Evolutionary conservation across 202 grass and related monocot genomes (phyloP).

Genomic region (Zizania palustris): DNA sequence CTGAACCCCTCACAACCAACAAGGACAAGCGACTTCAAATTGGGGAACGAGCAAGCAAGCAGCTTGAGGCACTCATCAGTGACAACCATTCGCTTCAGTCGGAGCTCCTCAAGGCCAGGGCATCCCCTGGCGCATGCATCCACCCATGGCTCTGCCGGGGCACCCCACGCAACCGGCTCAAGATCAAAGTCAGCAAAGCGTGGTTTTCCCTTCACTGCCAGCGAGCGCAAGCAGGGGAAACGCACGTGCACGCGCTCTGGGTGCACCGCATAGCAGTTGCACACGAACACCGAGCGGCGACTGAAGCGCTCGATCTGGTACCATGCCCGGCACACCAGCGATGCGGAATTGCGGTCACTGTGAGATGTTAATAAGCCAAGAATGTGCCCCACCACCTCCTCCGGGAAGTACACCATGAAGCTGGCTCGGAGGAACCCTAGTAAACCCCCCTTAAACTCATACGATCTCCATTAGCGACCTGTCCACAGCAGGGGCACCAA

Average conservation of each 20-base stretch:
- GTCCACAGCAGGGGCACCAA: not conserved
- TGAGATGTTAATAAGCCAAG: conserved; percentile 52
- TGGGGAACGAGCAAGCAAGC: conserved; percentile 57
- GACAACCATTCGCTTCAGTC: conserved; percentile 75
- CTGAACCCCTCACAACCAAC: conserved; percentile 66
- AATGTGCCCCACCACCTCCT: conserved; percentile 64
- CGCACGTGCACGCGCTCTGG: conserved; percentile 43
- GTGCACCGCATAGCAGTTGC: conserved; percentile 57
- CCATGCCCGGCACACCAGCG: conserved; percentile 67
- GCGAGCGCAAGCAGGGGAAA: conserved; percentile 48
- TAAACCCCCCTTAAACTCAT: not conserved
- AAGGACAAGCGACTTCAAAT: conserved; percentile 72
- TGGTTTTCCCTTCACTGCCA: conserved; percentile 69
- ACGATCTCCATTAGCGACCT: not conserved
- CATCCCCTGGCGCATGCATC: conserved; percentile 21
- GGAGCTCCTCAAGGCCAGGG: conserved; percentile 61
- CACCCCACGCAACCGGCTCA: conserved; percentile 61
- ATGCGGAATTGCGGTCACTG: conserved; percentile 47
- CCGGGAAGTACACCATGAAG: conserved; percentile 64
- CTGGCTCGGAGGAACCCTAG: conserved; percentile 6
- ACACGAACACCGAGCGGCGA: conserved; percentile 52
- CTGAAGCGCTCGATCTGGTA: conserved; percentile 43
- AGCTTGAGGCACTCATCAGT: conserved; percentile 60
- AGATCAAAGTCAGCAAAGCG: conserved; percentile 58
- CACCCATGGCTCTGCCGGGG: conserved; percentile 53